Conservation (phyloP, 352 stramenopile species). For the Globisporangium orthogonon region DNA sequence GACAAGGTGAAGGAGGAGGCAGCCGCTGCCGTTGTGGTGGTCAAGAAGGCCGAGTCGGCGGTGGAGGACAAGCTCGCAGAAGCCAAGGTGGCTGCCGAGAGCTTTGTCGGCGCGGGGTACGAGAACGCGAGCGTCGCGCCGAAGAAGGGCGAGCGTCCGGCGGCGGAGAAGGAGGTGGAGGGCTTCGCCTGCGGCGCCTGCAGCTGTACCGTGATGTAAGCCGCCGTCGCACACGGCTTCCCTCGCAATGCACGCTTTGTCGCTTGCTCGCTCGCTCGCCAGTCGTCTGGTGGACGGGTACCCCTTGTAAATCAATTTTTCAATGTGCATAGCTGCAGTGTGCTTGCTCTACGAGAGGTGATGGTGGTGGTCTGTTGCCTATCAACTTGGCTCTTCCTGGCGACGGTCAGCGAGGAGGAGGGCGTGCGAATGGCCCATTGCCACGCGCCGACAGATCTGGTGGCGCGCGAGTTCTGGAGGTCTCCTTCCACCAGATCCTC, state of each 20-base stretch:
- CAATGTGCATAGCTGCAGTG: not conserved
- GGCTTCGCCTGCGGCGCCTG: slow-evolving; percentile 42
- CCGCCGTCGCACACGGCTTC: not conserved
- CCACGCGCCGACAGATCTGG: slow-evolving; percentile 7
- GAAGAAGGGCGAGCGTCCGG: slow-evolving; percentile 33
- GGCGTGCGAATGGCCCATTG: slow-evolving; percentile 19
- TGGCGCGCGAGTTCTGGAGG: slow-evolving; percentile 1
- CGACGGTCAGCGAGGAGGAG: slow-evolving; percentile 20
- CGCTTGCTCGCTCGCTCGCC: not conserved
- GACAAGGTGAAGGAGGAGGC: slow-evolving; percentile 21
- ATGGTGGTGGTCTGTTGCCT: too few species aligned
- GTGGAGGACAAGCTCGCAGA: slow-evolving; percentile 25
- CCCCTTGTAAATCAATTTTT: not conserved
- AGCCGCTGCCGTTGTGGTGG: slow-evolving; percentile 10
- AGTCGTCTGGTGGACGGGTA: not conserved
- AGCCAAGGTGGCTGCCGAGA: slow-evolving; percentile 42
- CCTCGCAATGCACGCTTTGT: slow-evolving; percentile 2
- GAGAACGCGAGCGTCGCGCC: slow-evolving; percentile 54
- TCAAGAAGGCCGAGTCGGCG: slow-evolving; percentile 18
- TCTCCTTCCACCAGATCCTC: not conserved
- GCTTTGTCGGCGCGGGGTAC: slow-evolving; percentile 45
- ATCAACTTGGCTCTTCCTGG: not conserved
- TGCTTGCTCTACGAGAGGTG: not conserved
- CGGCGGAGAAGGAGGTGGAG: slow-evolving; percentile 37
- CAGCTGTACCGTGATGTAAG: slow-evolving; percentile 63